These are phyloP conservation scores for Cunninghamia lanceolata DNA, from an alignment of 75 land plant genomes.

Conservation along the genomic window DNA sequence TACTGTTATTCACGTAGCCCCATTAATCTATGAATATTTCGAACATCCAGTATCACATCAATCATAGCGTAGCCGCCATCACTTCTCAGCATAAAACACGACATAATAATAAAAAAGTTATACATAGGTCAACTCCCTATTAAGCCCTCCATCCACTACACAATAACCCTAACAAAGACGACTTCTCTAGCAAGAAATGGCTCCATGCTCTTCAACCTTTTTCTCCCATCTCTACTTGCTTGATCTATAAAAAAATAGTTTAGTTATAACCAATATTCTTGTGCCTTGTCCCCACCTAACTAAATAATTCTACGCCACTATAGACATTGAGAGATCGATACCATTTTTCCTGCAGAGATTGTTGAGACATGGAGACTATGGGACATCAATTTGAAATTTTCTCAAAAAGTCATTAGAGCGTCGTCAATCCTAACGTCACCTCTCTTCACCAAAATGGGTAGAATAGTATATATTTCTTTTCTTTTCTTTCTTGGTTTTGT, in stretches of 20 bases:
- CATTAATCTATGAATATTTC: neutral
- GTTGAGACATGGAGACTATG: neutral
- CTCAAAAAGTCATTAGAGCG: neutral
- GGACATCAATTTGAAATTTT: neutral
- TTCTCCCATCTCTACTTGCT: neutral
- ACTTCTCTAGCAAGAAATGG: neutral
- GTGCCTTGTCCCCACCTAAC: neutral
- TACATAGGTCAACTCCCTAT: constrained; percentile 9
- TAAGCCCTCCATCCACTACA: neutral
- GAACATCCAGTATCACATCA: constrained; percentile 5
- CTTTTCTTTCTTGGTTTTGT: neutral
- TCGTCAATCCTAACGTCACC: neutral
- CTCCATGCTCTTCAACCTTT: neutral
- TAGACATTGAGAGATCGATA: neutral
- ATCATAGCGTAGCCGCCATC: constrained; percentile 1
- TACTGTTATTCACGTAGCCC: neutral
- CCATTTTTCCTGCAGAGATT: neutral
- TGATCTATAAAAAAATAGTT: too few relatives aligned
- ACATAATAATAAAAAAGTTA: neutral
- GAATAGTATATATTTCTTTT: neutral
- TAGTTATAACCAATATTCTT: neutral
- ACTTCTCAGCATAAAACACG: neutral
- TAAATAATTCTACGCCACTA: neutral
- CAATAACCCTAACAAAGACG: neutral
- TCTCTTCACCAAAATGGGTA: neutral